These are phyloP conservation scores for Rubroshorea leprosula DNA, from an alignment of 345 rosid genomes.

Conservation along the genomic window DNA sequence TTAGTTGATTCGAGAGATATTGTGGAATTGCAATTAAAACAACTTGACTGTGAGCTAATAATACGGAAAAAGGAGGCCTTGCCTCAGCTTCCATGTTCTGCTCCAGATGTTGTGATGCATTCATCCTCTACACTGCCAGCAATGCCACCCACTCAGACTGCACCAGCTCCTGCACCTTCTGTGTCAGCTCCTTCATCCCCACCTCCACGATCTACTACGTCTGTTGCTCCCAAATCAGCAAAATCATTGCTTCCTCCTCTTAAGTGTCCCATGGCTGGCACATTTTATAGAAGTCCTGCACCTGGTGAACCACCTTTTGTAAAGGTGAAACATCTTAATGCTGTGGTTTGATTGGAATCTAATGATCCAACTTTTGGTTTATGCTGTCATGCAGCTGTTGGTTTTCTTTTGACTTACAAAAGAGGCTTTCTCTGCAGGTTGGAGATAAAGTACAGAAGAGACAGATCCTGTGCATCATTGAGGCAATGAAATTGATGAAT, in stretches of 20 bases:
- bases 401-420: no score
- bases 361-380: conserved; percentile 4
- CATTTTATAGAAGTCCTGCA: conserved; percentile 69
- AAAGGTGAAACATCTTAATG: conserved; percentile 42
- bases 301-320: conserved; percentile 81
- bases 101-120: conserved; percentile 53
- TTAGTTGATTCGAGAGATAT: conserved; percentile 91
- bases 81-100: conserved; percentile 48
- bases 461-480: conserved; percentile 76
- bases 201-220: conserved; percentile 37
- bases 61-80: conserved; percentile 90
- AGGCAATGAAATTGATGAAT: conserved; percentile 96
- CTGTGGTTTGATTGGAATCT: conserved; percentile 11
- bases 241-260: conserved; percentile 68
- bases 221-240: conserved; percentile 38
- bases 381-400: neutral
- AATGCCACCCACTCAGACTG: conserved; percentile 18
- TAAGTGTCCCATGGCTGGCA: conserved; percentile 90
- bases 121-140: conserved; percentile 36
- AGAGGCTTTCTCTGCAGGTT: no score
- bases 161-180: conserved; percentile 38
- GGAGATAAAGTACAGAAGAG: conserved; percentile 97
- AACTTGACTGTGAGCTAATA: conserved; percentile 65
- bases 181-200: conserved; percentile 33
- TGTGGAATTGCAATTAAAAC: conserved; percentile 79